Base-by-base conservation (phyloP, 352 stramenopile species). In the Phytophthora hybrid region DNA sequence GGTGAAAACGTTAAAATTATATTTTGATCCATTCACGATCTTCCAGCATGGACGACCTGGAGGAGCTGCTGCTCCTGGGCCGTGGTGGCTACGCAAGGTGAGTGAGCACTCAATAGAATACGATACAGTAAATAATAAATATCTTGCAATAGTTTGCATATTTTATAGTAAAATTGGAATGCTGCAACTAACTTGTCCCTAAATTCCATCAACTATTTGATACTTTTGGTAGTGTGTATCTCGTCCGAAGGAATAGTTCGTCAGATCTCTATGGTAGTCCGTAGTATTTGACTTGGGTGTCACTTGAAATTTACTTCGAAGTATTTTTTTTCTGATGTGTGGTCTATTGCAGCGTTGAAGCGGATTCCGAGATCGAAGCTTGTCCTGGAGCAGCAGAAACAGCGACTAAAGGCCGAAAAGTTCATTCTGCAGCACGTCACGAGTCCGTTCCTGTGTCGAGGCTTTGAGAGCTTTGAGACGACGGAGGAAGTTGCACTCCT, bases 81-180 rank as follows among this genome's bases (percentile, higher is more conserved):
- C 72, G 72, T 37, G 89, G 89, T n/a, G 89, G 89, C 62, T 89
- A 80, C 62, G 86, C 82, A 0, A 92, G 73, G 88, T 93, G 69
- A 41, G 69, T 9, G 4, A 46, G 14, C 47, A 54, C 7, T n/a
- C 44, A 4, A 7, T 16, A 49, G 5, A 8, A 49, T 8, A 6
- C 9, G 34, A 44, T 16, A 44, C 34, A 44, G 29, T 8, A 44
- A 44, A 16, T 44, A 44, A 44, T 14, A 44, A 44, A 44, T 44
- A 1, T 0, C 1, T 44, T 1, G 29, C 29, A 31, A 31, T 7
- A 31, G 29, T 31, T 31, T 31, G 4, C 29, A 4, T 31, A 31
- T 31, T 31, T 31, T 31, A 31, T 7, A 31, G 14, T 21, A 52
- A 31, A 7, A 26, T 65, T 66, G 46, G 18, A 53, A 53, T 31